Percentiles rank a stretch among this genome's conserved stretches.
Evolutionary conservation across 2,329 filamentous ascomycete genomes (phyloP).

Genomic region (Aspergillus clavatus): DNA sequence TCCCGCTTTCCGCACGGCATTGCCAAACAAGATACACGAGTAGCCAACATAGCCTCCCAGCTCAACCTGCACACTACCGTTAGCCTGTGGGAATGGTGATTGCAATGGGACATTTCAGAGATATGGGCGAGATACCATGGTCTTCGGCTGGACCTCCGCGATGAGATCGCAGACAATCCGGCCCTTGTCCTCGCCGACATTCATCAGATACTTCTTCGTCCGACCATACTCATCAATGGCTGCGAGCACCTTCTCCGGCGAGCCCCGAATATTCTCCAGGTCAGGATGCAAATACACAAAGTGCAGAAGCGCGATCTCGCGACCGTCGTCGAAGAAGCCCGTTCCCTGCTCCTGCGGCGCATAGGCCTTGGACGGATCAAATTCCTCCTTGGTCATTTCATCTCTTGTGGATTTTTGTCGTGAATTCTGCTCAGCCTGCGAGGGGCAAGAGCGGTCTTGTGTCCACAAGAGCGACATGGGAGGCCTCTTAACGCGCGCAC

Average conservation of each 20-base stretch:
- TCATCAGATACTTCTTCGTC: slow-evolving; percentile 67
- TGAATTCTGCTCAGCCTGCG: no score
- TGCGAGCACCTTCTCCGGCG: slow-evolving; percentile 60
- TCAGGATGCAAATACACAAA: slow-evolving; percentile 60
- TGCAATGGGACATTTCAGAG: no score
- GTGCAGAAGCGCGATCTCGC: slow-evolving; percentile 67
- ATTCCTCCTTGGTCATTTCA: no score
- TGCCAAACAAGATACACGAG: slow-evolving; percentile 69
- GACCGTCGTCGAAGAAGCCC: slow-evolving; percentile 67
- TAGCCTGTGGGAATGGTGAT: no score
- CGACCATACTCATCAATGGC: slow-evolving; percentile 66
- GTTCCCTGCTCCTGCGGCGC: no score
- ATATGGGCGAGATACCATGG: no score
- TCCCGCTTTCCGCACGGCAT: slow-evolving; percentile 57
- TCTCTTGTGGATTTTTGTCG: no score
- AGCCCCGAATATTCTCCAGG: slow-evolving; percentile 58
- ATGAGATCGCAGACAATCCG: slow-evolving; percentile 66
- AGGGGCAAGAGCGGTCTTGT: no score
- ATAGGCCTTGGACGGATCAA: no score
- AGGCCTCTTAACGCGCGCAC: no score
- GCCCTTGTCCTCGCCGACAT: slow-evolving; percentile 70
- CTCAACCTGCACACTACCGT: no score
- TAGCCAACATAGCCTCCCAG: slow-evolving; percentile 78
- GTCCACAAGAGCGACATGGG: no score
- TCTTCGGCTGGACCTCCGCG: slow-evolving; percentile 57